Base-by-base conservation (phyloP, 768 basidiomycete genomes). In the Pisolithus microcarpus region DNA sequence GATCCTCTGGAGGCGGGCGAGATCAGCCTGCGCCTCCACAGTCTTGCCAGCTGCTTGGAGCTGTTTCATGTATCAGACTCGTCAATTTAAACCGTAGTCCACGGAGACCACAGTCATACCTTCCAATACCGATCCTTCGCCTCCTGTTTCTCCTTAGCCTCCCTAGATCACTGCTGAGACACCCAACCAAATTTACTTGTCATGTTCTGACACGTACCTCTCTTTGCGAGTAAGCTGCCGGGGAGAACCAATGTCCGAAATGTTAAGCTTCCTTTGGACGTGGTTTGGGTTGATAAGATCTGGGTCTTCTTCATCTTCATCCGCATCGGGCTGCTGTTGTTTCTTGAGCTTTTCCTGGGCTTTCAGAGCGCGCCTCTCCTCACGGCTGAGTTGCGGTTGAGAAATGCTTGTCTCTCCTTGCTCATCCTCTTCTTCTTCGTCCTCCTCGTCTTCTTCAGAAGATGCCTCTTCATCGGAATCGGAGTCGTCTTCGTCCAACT, bases 91-190 rank as follows among this genome's bases (percentile, higher is more conserved):
- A 28, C 48, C 11, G 1, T 2, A 19, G 19, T 61, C 36, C 23
- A 15, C 36, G 11, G 16, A 16, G 15, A 23, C 11, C 7, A 34
- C 11, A 10, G 13, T 55, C 72, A 1, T 24, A 88, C 86, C 79
- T 94, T 91, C 84, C 84, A 84, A 66, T 95, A 95, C 23, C 78
- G 74, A 24, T 91, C 90, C 63, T 89, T 81, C 1, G 91, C 89
- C 1, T 92, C 91, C 60, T 87, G 78, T 72, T 92, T 93, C 69
- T 94, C 91, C 64, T 93, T 92, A 62, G 83, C 84, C 63, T 96
- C 94, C 56, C 93, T 93, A 54, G 8, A 36, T 43, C 15, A n/a
- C 38, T 34, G 6, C 40, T 36, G 15, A 34, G 36, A 15, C 23
- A 30, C 21, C 24, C 13, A 0, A 47, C 13, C 11, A 48, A 24